These are phyloP conservation scores for Trichoderma sp. DNA, from an alignment of 2,329 filamentous ascomycete genomes.

Conservation along the genomic window DNA sequence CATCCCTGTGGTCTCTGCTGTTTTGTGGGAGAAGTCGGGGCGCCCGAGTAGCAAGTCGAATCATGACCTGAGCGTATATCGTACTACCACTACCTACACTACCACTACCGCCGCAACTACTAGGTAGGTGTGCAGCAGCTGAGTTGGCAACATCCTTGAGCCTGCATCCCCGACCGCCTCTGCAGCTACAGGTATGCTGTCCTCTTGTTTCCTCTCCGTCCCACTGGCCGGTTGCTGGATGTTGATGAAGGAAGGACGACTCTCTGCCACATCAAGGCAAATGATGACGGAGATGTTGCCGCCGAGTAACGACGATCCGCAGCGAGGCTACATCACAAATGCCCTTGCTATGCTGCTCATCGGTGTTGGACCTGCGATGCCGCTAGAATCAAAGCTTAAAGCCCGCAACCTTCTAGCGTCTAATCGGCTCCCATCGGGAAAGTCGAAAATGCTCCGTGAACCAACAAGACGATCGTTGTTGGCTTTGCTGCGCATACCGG, in stretches of 20 bases:
- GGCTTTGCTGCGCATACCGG: not conserved
- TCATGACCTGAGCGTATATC: constrained; percentile 3
- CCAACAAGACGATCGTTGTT: not conserved
- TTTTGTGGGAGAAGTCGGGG: constrained; percentile 6
- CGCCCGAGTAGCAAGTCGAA: constrained; percentile 14
- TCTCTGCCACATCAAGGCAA: not conserved
- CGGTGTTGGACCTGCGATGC: not conserved
- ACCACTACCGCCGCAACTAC: too few species aligned
- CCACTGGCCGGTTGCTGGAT: not conserved
- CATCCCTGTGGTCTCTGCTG: constrained; percentile 3
- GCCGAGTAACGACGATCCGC: not conserved
- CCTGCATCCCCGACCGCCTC: constrained; percentile 8
- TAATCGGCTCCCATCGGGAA: not conserved
- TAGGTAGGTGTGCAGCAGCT: not conserved
- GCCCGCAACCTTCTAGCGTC: not conserved
- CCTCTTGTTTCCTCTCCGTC: not conserved
- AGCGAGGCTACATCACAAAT: not conserved
- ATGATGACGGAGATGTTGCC: not conserved
- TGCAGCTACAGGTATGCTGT: not conserved
- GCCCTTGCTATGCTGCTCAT: not conserved
- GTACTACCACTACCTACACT: not conserved
- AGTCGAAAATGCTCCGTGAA: not conserved
- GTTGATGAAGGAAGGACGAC: not conserved
- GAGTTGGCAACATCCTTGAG: constrained; percentile 11
- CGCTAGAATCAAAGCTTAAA: not conserved